phyloP scores from a whole-genome alignment of 2,329 filamentous ascomycete genomes.

The Pyricularia sp. region DNA sequence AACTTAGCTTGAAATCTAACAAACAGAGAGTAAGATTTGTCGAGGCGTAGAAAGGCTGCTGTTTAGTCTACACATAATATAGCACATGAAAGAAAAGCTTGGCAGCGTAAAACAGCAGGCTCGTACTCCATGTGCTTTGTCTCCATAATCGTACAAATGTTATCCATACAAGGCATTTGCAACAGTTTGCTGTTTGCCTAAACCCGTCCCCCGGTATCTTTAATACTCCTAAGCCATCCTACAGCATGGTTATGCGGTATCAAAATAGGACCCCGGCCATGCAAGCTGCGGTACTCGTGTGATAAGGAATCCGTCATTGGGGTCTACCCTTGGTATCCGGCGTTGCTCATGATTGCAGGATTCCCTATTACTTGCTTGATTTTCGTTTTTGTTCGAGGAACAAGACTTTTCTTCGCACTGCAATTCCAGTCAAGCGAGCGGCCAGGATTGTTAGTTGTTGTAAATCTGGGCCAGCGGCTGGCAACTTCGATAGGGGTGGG shows the following conservation, averaged over 20 bases:
- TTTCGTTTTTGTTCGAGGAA: constrained; percentile 91
- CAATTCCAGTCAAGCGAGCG: too few species aligned
- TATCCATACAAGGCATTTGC: background rate
- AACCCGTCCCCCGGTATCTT: background rate
- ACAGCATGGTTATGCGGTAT: background rate
- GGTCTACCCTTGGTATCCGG: background rate
- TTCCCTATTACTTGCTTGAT: constrained; percentile 21
- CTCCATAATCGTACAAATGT: background rate
- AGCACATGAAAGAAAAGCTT: background rate
- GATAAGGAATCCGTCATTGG: background rate
- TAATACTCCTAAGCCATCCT: background rate
- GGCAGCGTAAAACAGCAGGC: background rate
- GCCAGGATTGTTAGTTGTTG: background rate
- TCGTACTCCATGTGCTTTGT: background rate
- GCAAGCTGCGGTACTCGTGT: background rate
- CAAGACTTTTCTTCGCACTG: constrained; percentile 89
- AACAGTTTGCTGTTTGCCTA: background rate
- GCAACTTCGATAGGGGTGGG: background rate
- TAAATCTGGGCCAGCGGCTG: background rate
- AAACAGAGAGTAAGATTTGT: background rate
- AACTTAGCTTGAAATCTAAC: background rate
- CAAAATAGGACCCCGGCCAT: background rate
- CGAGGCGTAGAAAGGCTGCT: background rate
- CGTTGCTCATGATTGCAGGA: background rate
- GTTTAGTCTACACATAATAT: background rate